Evolutionary conservation across 495 filamentous ascomycete genomes (phyloP).

Genomic region (Halenospora varia): DNA sequence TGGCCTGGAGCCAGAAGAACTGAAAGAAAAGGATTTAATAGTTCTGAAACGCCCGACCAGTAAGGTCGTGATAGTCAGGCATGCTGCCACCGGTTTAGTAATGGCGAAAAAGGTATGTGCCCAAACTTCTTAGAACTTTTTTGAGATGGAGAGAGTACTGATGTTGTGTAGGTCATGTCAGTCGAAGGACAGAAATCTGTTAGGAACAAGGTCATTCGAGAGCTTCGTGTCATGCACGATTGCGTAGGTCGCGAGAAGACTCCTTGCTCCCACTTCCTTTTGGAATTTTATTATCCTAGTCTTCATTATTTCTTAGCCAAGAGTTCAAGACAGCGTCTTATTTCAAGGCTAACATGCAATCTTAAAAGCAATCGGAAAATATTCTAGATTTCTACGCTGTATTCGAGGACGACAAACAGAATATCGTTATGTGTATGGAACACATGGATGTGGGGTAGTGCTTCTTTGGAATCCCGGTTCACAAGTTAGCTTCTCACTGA

Average conservation of each 20-base stretch:
- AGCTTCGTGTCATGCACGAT: constrained; percentile 93
- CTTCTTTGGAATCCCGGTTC: not conserved
- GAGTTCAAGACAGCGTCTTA: too few species aligned
- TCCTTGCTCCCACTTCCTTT: constrained; percentile 74
- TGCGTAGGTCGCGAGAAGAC: constrained; percentile 64
- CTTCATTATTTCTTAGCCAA: not conserved
- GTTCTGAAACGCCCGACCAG: not conserved
- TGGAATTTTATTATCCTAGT: not conserved
- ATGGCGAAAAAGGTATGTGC: not conserved
- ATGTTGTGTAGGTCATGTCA: constrained; percentile 69
- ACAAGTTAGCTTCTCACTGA: not conserved
- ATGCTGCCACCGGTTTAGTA: not conserved
- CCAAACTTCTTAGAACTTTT: not conserved
- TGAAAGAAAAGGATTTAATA: not conserved
- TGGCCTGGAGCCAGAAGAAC: not conserved
- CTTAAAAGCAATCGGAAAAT: not conserved
- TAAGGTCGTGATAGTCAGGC: not conserved
- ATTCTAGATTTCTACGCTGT: not conserved
- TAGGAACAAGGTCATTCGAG: constrained; percentile 86
- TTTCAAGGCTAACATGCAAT: not conserved
- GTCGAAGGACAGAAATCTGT: constrained; percentile 93
- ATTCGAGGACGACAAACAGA: not conserved
- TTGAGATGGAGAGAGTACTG: not conserved
- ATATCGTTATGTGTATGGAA: not conserved
- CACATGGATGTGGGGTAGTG: not conserved